These are phyloP conservation scores for Pistacia vera DNA, from an alignment of 345 rosid genomes.

Conservation along the genomic window DNA sequence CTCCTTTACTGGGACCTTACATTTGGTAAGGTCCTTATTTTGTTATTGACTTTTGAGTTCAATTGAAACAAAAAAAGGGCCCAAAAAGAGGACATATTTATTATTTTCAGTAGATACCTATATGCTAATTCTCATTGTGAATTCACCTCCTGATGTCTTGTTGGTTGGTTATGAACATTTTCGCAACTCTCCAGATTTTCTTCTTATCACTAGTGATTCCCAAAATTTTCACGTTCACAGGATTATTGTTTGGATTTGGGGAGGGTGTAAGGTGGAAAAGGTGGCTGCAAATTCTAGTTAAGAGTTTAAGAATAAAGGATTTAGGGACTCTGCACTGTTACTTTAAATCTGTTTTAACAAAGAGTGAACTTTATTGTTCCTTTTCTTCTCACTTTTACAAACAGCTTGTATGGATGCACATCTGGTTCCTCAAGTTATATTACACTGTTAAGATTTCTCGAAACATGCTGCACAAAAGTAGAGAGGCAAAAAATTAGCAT, in stretches of 20 bases:
- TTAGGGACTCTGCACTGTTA: neutral
- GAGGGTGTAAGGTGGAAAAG: neutral
- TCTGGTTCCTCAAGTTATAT: conserved; percentile 1
- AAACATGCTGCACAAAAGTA: neutral
- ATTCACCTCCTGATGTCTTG: neutral
- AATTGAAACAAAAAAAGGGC: neutral
- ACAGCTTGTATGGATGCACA: neutral
- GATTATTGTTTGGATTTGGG: neutral
- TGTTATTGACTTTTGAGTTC: neutral
- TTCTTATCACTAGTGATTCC: neutral
- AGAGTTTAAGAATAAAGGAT: neutral
- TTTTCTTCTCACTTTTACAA: neutral
- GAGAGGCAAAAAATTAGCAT: neutral
- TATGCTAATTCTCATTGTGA: neutral
- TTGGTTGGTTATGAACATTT: neutral
- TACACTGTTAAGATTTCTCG: neutral
- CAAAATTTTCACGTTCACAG: neutral
- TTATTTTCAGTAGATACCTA: neutral
- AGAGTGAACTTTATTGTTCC: neutral
- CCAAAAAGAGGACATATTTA: neutral
- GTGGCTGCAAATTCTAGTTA: neutral
- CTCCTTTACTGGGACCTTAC: neutral
- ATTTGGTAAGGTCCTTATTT: neutral
- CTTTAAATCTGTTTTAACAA: neutral
- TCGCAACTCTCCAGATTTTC: neutral